phyloP scores from a whole-genome alignment of 768 basidiomycete species.

The Tulasnella sp. region DNA sequence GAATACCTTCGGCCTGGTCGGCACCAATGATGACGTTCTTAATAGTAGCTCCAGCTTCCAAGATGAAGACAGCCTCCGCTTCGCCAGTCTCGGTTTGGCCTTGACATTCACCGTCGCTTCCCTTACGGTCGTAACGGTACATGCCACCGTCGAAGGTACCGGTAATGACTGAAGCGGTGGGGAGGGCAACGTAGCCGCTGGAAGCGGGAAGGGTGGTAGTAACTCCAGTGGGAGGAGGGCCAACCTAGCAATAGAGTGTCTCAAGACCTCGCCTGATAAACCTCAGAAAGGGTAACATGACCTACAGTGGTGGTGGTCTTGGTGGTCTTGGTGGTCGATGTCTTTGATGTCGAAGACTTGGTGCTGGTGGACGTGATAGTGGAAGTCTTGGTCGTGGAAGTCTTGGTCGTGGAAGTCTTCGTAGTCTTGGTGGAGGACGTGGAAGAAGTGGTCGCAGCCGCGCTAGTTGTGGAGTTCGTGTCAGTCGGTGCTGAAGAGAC shows the following conservation, averaged over 20 bases:
- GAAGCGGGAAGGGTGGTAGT: slow-evolving; percentile 16
- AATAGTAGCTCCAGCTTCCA: not conserved
- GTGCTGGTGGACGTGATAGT: not conserved
- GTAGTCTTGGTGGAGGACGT: not conserved
- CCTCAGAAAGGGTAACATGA: too few relatives aligned
- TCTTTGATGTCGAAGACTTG: not conserved
- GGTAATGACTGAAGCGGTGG: slow-evolving; percentile 17
- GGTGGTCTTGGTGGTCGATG: slow-evolving; percentile 8
- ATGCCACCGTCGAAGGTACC: slow-evolving; percentile 20
- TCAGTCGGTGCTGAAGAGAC: not conserved
- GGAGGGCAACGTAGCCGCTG: slow-evolving; percentile 15
- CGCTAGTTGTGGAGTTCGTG: not conserved
- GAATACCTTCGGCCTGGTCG: slow-evolving; percentile 16
- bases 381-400: not conserved
- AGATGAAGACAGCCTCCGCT: not conserved
- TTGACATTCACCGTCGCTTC: not conserved
- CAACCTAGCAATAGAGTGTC: not conserved
- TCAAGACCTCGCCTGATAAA: not conserved
- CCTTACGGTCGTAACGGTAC: slow-evolving; percentile 2
- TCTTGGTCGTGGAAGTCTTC: not conserved
- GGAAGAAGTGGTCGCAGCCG: not conserved
- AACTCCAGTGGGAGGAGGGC: slow-evolving; percentile 2
- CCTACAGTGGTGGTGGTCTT: not conserved
- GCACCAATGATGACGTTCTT: slow-evolving; percentile 3
- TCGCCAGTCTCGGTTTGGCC: not conserved